Base-by-base conservation (phyloP, 441 rosid species). In the Gossypium gossypioides region DNA sequence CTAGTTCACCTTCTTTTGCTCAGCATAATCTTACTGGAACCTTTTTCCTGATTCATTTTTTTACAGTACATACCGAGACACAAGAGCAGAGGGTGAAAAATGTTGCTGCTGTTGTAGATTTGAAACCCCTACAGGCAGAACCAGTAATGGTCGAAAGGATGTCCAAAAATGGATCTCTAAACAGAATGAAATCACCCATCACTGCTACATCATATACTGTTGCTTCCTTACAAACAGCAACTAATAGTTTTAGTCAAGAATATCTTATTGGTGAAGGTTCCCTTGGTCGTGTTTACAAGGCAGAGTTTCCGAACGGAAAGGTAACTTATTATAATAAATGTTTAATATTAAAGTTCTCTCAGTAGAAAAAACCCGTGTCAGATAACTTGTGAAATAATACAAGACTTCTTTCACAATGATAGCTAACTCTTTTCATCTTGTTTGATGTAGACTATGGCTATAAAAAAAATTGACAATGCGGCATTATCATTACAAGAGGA, bases 231-330 rank as follows among this genome's bases (percentile, higher is more conserved):
- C 99, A 96, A 82, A 82, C 84, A 15, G 91, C 96, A 59, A 87
- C 99, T 55, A 90, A 88, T 81, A 96, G 99, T 85, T 96, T 96
- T 70, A 84, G 92, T 77, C 98, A 91, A 83, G 99, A 96, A 79
- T 81, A 77, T 80, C 84, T 96, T 59, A 72, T 96, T 6, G 99
- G 98, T 72, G 99, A 96, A 89, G 99, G 99, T 68, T 96, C 98
- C 69, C 78, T 93, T 24, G 99, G 99, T 62, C 97, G 99, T 68
- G 99, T 96, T 74, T 96, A 96, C 82, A 85, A 71, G 79, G 99
- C 89, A 68, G 97, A 91, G 74, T 89, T 96, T 72, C 81, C 91
- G 13, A 86, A 86, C 29, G 95, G 96, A 77, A 91, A 89, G 96
- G 99, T 91, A 80, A 77, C 62, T 63, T 12, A 51, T 52, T 69